Conservation (phyloP, 805 yeast genomes). For the Saccharomycopsis sp. region DNA sequence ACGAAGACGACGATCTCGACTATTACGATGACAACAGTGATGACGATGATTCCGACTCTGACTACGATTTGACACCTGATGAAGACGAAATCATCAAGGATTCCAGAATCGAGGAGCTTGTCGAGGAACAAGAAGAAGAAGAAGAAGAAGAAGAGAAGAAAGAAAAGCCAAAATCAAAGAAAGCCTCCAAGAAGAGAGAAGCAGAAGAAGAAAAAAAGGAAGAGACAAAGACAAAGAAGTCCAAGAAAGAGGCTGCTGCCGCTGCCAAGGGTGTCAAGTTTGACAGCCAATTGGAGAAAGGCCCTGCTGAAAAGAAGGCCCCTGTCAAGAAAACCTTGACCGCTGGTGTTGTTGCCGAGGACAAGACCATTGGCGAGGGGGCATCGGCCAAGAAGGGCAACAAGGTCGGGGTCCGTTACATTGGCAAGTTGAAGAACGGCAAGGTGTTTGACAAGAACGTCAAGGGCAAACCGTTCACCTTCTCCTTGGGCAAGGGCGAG, state of each 20-base stretch:
- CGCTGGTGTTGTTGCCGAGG: constrained; percentile 93
- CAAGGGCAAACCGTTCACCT: constrained; percentile 89
- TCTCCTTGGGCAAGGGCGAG: constrained; percentile 92
- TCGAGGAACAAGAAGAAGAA: constrained; percentile 49
- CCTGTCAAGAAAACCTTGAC: constrained; percentile 69
- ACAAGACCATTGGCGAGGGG: constrained; percentile 84
- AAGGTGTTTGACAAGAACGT: constrained; percentile 96
- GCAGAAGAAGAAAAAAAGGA: constrained; percentile 67
- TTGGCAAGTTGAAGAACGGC: constrained; percentile 91
- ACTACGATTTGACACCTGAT: constrained; percentile 65
- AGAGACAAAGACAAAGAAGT: constrained; percentile 23
- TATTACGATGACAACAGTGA: constrained; percentile 44
- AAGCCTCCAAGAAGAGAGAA: constrained; percentile 19
- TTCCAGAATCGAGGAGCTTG: constrained; percentile 63
- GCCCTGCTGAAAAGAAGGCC: constrained; percentile 54
- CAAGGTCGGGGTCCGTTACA: constrained; percentile 93
- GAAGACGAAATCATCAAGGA: constrained; percentile 62
- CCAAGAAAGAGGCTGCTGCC: constrained; percentile 21
- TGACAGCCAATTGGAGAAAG: constrained; percentile 86
- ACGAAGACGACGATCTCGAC: constrained; percentile 41
- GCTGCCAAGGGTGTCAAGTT: constrained; percentile 54
- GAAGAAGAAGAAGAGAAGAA: constrained; percentile 22
- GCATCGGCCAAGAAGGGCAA: constrained; percentile 79
- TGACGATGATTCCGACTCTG: constrained; percentile 39
- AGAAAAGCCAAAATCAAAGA: constrained; percentile 21